Base-by-base conservation (phyloP, 805 yeast species). In the Blastobotrys terrestris region DNA sequence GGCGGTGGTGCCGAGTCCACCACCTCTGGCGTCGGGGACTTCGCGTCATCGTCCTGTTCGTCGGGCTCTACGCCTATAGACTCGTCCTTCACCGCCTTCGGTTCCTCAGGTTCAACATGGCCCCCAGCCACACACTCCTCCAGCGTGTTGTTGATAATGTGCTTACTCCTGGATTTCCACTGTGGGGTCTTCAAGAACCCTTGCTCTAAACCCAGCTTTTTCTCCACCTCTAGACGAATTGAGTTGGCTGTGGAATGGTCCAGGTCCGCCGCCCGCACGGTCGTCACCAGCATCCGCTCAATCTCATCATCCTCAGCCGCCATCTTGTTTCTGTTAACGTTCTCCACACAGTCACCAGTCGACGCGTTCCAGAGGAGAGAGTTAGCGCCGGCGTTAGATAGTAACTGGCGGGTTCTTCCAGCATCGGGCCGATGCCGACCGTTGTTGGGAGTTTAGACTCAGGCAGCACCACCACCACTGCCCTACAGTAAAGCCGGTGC, bases 221-320 rank as follows among this genome's bases (percentile, higher is more conserved):
- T 43, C 31, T 46, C 55, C 18, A 61, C 64, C 14, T 40, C 46
- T 13, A 40, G 19, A 39, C 62, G 51, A 13, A 61, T 58, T 8
- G 50, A 20, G 39, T 46, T 50, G 31, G 60, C 44, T 8, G 62
- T 56, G n/a, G 56, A 56, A 8, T 50, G 50, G 2, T 58, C 59
- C 15, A 61, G 44, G 44, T 59, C 63, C 1, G 62, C 63, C 19
- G 44, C 21, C 14, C 41, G 43, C 2, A 61, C 55, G 22, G 52
- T 48, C 16, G 20, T 22, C 26, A 11, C 39, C 16, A 44, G 6
- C 4, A 11, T 6, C 8, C 39, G 39, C 31, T 22, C 18, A 44
- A 44, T 20, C 16, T 15, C 15, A 7, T 39, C 18, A 5, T 39
- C 42, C 42, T 39, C 15, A 13, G 5, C 42, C 15, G 14, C 42